Evolutionary conservation across 805 yeast genomes (phyloP).

Genomic region (Tetrapisispora phaffii): DNA sequence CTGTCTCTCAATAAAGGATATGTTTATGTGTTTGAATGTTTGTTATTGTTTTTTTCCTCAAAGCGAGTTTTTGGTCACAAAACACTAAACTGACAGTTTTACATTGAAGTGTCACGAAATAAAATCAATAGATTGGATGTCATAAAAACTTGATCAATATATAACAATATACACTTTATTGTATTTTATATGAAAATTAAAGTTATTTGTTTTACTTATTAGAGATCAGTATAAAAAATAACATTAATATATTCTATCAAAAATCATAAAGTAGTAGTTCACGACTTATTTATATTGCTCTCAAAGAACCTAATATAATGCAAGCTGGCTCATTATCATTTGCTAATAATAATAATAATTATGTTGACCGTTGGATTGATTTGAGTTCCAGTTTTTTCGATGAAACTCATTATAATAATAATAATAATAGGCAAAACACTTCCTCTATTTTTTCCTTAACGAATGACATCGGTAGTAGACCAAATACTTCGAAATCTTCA

Average conservation of each 20-base stretch:
- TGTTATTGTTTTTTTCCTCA: too few species aligned
- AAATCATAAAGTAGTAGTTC: neutral
- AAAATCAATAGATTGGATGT: too few species aligned
- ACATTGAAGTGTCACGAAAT: too few species aligned
- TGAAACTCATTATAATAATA: neutral
- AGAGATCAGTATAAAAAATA: neutral
- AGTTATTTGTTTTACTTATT: too few species aligned
- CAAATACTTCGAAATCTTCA: neutral
- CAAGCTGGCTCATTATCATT: slow-evolving; percentile 1
- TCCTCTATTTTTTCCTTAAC: neutral
- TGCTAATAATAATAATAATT: slow-evolving; percentile 2
- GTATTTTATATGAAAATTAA: too few species aligned
- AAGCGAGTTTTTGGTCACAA: too few species aligned
- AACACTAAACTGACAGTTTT: too few species aligned
- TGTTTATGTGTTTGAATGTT: too few species aligned
- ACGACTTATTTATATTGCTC: neutral
- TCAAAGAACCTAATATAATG: neutral
- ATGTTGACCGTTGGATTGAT: slow-evolving; percentile 3
- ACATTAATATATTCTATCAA: neutral
- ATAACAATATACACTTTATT: too few species aligned
- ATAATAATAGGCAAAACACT: neutral
- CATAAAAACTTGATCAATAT: too few species aligned
- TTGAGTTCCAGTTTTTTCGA: neutral
- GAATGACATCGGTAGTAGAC: slow-evolving; percentile 1
- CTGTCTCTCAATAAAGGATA: too few species aligned